A percentile compares a stretch with the other conserved stretches of the same genome.
phyloP scores from a whole-genome alignment of 2,329 filamentous ascomycete species.

The Periconia sp. region DNA sequence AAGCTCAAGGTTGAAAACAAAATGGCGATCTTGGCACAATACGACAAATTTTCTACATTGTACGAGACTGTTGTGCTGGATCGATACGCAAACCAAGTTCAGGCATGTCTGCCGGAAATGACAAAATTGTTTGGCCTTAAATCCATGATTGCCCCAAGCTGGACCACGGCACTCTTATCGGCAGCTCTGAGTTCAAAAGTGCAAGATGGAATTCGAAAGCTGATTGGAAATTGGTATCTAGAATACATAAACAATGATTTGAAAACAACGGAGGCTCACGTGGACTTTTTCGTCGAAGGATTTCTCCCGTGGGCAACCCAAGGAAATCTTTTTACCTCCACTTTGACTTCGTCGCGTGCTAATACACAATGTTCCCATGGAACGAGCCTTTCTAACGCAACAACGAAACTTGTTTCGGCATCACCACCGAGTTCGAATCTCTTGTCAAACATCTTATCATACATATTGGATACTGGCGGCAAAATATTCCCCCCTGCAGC shows the following conservation, averaged over 20 bases:
- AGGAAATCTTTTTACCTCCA: conserved; percentile 48
- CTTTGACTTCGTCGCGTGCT: conserved; percentile 33
- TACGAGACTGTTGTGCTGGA: conserved; percentile 54
- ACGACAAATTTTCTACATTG: conserved; percentile 47
- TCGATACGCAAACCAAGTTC: conserved; percentile 52
- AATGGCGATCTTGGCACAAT: conserved; percentile 32
- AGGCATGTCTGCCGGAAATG: conserved; percentile 49
- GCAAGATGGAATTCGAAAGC: conserved; percentile 50
- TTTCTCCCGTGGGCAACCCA: conserved; percentile 53
- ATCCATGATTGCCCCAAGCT: conserved; percentile 42
- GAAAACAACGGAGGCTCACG: conserved; percentile 19
- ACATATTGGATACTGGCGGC: conserved; percentile 36
- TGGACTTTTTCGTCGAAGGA: conserved; percentile 41
- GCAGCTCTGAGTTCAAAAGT: conserved; percentile 45
- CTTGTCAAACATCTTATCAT: conserved; percentile 37
- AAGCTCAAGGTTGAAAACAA: conserved; percentile 17
- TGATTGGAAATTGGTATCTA: conserved; percentile 50
- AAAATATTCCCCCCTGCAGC: conserved; percentile 46
- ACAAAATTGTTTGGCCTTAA: conserved; percentile 38
- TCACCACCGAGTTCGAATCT: conserved; percentile 14
- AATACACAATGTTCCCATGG: conserved; percentile 45
- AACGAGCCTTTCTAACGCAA: conserved; percentile 37
- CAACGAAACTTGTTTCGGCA: conserved; percentile 33
- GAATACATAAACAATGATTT: conserved; percentile 21
- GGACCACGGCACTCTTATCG: conserved; percentile 47